phyloP scores from a whole-genome alignment of 2,329 filamentous ascomycete genomes.

The Eurotiales sp. region DNA sequence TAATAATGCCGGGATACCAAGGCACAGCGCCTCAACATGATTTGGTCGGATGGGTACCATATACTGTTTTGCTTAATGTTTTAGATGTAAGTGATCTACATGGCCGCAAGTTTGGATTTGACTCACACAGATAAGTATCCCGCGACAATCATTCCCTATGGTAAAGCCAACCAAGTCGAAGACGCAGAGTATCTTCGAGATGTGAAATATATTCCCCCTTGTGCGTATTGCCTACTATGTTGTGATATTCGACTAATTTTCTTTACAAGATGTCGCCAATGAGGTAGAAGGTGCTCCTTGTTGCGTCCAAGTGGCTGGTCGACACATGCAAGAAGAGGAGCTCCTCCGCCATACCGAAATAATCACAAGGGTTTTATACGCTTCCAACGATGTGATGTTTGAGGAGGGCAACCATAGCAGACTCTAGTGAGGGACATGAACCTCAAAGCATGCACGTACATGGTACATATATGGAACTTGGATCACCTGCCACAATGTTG shows the following conservation, averaged over 20 bases:
- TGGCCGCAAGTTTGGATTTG: not conserved
- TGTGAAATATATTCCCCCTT: not conserved
- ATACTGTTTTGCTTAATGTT: not conserved
- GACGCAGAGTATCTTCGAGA: not conserved
- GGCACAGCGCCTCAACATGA: not conserved
- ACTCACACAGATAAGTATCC: not conserved
- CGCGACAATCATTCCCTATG: not conserved
- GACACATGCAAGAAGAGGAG: not conserved
- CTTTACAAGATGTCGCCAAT: not conserved
- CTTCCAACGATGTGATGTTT: not conserved
- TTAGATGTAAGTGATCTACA: not conserved
- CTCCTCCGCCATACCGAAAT: not conserved
- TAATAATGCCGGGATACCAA: slow-evolving; percentile 1
- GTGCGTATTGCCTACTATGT: not conserved
- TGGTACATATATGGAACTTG: no score
- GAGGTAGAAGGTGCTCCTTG: not conserved
- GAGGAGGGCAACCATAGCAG: no score
- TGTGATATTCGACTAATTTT: not conserved
- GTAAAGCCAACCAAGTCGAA: not conserved
- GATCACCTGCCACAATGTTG: no score
- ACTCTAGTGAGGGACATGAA: no score
- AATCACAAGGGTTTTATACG: not conserved
- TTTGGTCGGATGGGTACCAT: not conserved
- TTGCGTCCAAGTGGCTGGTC: not conserved
- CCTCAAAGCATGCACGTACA: no score